phyloP scores from a whole-genome alignment of 805 yeast species.

The Deakozyma indianensis region DNA sequence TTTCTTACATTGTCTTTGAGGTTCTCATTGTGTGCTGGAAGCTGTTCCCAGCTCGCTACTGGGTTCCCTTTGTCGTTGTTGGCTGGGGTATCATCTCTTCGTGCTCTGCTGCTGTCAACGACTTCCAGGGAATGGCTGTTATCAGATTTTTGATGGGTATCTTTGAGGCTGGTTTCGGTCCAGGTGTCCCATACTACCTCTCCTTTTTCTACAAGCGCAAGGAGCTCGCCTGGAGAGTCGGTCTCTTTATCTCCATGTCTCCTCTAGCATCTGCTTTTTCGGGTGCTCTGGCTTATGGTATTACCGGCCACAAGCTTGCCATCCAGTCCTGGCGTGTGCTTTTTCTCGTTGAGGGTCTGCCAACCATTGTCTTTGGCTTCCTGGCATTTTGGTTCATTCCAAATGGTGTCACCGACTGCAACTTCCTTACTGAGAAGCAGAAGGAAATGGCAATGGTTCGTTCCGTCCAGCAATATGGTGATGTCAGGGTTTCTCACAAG shows the following conservation, averaged over 20 bases:
- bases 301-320: conserved; percentile 20
- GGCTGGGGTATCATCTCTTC: conserved; percentile 37
- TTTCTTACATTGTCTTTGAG: conserved; percentile 34
- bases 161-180: conserved; percentile 28
- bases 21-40: conserved; percentile 32
- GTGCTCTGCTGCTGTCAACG: conserved; percentile 32
- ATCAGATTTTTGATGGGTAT: conserved; percentile 33
- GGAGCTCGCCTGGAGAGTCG: conserved; percentile 26
- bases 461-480: conserved; percentile 8
- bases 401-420: conserved; percentile 30
- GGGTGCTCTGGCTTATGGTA: conserved; percentile 27
- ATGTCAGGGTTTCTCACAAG: conserved; percentile 2
- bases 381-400: conserved; percentile 20
- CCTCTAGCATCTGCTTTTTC: conserved; percentile 27
- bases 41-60: conserved; percentile 30
- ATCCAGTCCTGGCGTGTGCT: conserved; percentile 32
- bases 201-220: conserved; percentile 26
- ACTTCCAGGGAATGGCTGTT: conserved; percentile 29
- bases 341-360: conserved; percentile 29
- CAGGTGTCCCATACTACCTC: conserved; percentile 27
- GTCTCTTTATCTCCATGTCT: conserved; percentile 26
- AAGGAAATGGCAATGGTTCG: conserved; percentile 10
- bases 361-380: conserved; percentile 28
- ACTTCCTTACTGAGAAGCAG: conserved; percentile 29
- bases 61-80: conserved; percentile 33